A percentile compares a stretch with the other conserved stretches of the same genome.
Conservation (phyloP, 2,329 filamentous ascomycete genomes). For the Claviceps arundinis region DNA sequence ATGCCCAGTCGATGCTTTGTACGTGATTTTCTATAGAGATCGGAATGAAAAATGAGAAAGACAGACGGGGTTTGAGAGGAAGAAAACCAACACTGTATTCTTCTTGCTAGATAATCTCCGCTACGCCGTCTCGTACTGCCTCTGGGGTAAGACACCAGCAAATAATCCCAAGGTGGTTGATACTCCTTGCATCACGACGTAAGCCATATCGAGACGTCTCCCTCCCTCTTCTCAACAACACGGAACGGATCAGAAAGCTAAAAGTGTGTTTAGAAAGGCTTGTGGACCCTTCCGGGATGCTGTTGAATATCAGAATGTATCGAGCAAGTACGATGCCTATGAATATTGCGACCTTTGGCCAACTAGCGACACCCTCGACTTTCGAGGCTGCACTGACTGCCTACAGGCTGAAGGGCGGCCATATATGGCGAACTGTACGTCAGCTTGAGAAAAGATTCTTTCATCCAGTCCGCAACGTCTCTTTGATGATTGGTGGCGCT, state of each 20-base stretch:
- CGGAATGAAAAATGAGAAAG: too few species aligned
- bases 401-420: constrained; percentile 23
- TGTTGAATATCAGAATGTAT: constrained; percentile 36
- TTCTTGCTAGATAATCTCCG: constrained; percentile 42
- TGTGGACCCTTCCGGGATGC: constrained; percentile 36
- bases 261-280: constrained; percentile 29
- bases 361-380: constrained; percentile 21
- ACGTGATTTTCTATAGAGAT: constrained; percentile 15
- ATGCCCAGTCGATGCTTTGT: constrained; percentile 44
- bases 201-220: background rate
- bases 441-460: background rate
- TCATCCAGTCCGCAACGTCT: background rate
- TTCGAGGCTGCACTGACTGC: constrained; percentile 32
- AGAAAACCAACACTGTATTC: too few species aligned
- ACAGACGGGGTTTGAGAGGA: too few species aligned
- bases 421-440: constrained; percentile 42
- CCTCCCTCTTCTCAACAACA: background rate
- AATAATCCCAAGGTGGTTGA: constrained; percentile 26
- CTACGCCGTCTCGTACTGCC: constrained; percentile 40
- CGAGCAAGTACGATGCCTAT: constrained; percentile 29
- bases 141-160: constrained; percentile 31
- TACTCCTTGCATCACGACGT: constrained; percentile 41
- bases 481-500: background rate
- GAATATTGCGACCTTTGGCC: constrained; percentile 42
- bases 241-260: background rate